Evolutionary conservation across 257 asterid species (phyloP).

Genomic region (Solanum chmielewskii): DNA sequence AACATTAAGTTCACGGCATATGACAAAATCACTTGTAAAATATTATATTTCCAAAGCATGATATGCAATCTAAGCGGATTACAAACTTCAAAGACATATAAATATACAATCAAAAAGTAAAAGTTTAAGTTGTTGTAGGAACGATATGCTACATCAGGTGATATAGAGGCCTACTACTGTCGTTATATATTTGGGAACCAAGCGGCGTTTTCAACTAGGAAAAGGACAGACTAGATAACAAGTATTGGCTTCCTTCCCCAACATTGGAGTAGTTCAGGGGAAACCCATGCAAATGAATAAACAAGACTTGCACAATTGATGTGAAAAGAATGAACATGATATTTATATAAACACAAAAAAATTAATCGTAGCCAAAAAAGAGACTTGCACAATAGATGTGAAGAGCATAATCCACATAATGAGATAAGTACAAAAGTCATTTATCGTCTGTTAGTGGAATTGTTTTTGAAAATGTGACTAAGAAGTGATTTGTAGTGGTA

Average conservation of each 20-base stretch:
- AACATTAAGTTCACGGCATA: not conserved
- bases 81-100: not conserved
- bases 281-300: not conserved
- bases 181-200: not conserved
- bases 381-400: too few relatives aligned
- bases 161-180: not conserved
- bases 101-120: not conserved
- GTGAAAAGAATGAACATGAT: too few relatives aligned
- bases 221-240: not conserved
- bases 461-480: not conserved
- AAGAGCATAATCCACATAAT: too few relatives aligned
- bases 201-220: not conserved
- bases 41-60: not conserved
- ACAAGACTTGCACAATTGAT: not conserved
- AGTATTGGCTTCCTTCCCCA: not conserved
- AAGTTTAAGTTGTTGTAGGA: not conserved
- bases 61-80: not conserved
- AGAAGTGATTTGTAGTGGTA: not conserved
- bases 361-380: too few relatives aligned
- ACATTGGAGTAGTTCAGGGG: not conserved
- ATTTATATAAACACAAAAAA: too few relatives aligned
- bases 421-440: not conserved
- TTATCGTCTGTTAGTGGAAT: not conserved
- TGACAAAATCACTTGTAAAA: not conserved
- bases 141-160: not conserved